phyloP scores from a whole-genome alignment of 1,284 basidiomycete species.

The Moniliella sp. region DNA sequence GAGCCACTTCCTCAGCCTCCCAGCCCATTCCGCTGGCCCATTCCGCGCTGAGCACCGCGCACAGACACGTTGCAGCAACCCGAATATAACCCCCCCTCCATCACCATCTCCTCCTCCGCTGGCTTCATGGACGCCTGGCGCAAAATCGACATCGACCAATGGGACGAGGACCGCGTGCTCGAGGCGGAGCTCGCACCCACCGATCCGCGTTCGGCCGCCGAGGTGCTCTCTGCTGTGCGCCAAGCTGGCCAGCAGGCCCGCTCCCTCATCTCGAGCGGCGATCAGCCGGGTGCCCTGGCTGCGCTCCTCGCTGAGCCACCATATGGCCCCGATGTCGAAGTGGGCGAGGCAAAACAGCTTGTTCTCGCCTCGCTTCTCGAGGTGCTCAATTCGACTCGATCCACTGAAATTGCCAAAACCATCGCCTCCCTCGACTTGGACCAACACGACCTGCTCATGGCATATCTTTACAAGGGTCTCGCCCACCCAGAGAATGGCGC shows the following conservation, averaged over 20 bases:
- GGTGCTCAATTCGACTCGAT: slow-evolving; percentile 80
- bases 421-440: slow-evolving; percentile 55
- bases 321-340: slow-evolving; percentile 15
- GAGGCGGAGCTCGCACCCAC: slow-evolving; percentile 59
- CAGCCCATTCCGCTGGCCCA: no score
- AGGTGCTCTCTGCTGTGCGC: slow-evolving; percentile 54
- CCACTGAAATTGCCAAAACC: slow-evolving; percentile 59
- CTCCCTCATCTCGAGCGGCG: slow-evolving; percentile 36
- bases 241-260: slow-evolving; percentile 53
- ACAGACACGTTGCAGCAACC: no score
- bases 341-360: slow-evolving; percentile 37
- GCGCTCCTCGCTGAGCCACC: slow-evolving; percentile 17
- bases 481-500: slow-evolving; percentile 47
- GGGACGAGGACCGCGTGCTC: slow-evolving; percentile 70
- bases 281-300: slow-evolving; percentile 15
- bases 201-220: slow-evolving; percentile 56
- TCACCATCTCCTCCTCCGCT: no score
- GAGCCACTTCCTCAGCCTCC: no score
- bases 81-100: no score
- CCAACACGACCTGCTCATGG: slow-evolving; percentile 82
- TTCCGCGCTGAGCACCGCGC: no score
- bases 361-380: slow-evolving; percentile 67
- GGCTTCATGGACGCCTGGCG: slow-evolving; percentile 46
- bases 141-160: slow-evolving; percentile 80
- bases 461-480: slow-evolving; percentile 94